Evolutionary conservation across 192 early-diverging fungal genomes (phyloP).

Genomic region (Spizellomyces sp.): DNA sequence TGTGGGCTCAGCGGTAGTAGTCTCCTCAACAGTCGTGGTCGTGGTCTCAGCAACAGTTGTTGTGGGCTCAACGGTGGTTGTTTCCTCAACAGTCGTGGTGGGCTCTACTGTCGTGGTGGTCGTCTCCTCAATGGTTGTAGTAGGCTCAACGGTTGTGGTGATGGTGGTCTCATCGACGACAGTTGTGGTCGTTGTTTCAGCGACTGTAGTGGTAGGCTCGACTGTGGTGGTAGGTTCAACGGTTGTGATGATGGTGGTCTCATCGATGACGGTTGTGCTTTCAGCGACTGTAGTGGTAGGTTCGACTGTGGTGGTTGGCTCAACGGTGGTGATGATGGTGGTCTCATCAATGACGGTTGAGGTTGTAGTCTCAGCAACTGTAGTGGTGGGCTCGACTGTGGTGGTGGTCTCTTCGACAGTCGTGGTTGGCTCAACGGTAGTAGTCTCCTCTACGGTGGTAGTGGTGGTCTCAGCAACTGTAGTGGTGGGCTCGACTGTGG

Average conservation of each 20-base stretch:
- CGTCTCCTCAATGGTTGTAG: background rate
- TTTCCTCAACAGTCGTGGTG: background rate
- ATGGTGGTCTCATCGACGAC: conserved; percentile 5
- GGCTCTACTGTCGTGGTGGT: conserved; percentile 1
- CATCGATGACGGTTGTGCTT: conserved; percentile 6
- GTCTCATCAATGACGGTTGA: conserved; percentile 9
- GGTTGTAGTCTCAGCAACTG: conserved; percentile 1
- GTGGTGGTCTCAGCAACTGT: conserved; percentile 20
- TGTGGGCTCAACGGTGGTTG: background rate
- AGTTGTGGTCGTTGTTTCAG: conserved; percentile 6
- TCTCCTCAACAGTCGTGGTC: conserved; percentile 15
- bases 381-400: conserved; percentile 1
- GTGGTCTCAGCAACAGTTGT: conserved; percentile 10
- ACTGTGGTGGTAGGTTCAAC: conserved; percentile 3
- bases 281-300: conserved; percentile 6
- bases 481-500: background rate
- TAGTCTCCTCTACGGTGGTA: conserved; percentile 3
- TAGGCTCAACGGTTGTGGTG: background rate
- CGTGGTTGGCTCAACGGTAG: conserved; percentile 12
- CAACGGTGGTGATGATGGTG: conserved; percentile 11
- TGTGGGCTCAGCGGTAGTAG: conserved; percentile 5
- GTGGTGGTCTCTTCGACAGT: conserved; percentile 1
- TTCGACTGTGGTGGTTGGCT: conserved; percentile 5
- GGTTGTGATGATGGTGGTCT: conserved; percentile 15
- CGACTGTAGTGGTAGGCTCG: conserved; percentile 10